Conservation (phyloP, 2,329 filamentous ascomycete species). For the Tolypocladium album region DNA sequence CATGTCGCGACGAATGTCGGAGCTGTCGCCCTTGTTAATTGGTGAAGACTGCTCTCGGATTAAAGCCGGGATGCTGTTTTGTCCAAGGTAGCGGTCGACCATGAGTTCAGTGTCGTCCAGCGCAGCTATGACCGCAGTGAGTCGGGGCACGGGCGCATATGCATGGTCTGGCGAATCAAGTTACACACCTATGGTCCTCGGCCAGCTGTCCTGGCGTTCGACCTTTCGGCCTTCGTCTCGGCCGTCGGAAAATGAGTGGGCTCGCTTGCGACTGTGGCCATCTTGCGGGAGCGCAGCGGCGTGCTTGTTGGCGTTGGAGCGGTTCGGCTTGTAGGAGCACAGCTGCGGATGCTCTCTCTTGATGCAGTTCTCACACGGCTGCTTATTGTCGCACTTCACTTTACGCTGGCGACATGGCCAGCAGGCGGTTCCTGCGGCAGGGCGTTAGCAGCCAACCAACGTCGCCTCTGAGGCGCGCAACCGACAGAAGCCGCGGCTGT, state of each 20-base stretch:
- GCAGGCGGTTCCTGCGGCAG: conserved; percentile 44
- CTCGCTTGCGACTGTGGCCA: conserved; percentile 19
- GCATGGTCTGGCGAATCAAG: neutral
- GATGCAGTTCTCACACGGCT: conserved; percentile 58
- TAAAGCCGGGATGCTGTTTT: conserved; percentile 58
- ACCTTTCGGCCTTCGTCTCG: conserved; percentile 20
- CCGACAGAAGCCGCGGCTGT: neutral
- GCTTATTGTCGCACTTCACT: conserved; percentile 59
- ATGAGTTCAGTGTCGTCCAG: conserved; percentile 45
- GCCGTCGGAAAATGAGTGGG: conserved; percentile 20
- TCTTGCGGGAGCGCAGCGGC: conserved; percentile 13
- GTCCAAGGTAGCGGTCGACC: conserved; percentile 50
- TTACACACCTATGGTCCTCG: conserved; percentile 27
- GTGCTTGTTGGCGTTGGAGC: conserved; percentile 26
- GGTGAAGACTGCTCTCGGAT: conserved; percentile 49
- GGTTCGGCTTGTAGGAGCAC: conserved; percentile 57
- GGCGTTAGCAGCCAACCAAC: neutral
- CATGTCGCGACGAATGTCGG: conserved; percentile 54
- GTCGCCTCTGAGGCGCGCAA: neutral
- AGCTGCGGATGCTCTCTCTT: conserved; percentile 54
- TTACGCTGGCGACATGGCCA: conserved; percentile 59
- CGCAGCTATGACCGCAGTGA: conserved; percentile 22
- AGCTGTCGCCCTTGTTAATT: conserved; percentile 38
- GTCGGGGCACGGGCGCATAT: neutral
- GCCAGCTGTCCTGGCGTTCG: conserved; percentile 30